Evolutionary conservation across 768 basidiomycete species (phyloP).

Genomic region (Suillus alpinus): DNA sequence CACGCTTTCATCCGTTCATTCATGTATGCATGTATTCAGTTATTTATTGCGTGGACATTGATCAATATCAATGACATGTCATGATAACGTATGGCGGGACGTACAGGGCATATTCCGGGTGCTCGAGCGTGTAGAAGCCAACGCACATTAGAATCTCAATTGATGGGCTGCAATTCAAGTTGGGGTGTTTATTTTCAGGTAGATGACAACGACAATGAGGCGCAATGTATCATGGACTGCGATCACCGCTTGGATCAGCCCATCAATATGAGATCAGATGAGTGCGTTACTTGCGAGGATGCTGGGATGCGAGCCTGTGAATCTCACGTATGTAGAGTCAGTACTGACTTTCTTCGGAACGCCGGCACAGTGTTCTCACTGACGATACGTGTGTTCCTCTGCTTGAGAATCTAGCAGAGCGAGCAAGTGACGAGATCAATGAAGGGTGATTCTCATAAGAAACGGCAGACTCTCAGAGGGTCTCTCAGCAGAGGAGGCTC

Average conservation of each 20-base stretch:
- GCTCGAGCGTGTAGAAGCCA: slow-evolving; percentile 72
- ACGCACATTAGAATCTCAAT: slow-evolving; percentile 58
- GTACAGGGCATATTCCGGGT: slow-evolving; percentile 78
- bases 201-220: background rate
- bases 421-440: background rate
- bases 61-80: background rate
- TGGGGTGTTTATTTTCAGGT: no score
- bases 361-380: background rate
- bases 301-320: background rate
- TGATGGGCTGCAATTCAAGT: no score
- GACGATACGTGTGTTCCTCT: background rate
- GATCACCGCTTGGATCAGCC: background rate
- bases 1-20: background rate
- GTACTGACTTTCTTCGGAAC: background rate
- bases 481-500: background rate
- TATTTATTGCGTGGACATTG: no score
- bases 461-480: background rate
- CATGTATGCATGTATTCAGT: no score
- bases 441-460: background rate
- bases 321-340: background rate
- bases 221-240: background rate
- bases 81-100: slow-evolving; percentile 7
- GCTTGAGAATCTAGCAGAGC: background rate
- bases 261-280: background rate
- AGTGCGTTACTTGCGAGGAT: background rate